Evolutionary conservation across 176 grass and related monocot species (phyloP), one percentile per base, ranked within the genome.

Genomic region (Carex myosuroides): DNA sequence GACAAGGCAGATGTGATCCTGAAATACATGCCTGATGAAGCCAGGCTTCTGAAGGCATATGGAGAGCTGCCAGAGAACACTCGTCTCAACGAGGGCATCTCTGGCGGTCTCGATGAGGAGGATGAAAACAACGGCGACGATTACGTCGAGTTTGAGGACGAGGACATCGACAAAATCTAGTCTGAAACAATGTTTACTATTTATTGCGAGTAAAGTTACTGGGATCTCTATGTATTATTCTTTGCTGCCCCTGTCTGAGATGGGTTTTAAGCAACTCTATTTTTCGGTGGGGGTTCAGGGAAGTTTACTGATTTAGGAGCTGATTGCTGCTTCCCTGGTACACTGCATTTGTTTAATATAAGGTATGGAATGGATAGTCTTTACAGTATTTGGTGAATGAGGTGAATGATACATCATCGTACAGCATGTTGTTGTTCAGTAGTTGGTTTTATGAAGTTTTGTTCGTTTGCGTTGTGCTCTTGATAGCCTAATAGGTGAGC

Each of bases 101-200:
- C 84, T 0, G 84, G 90, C 17, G 90, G 86, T 67, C 81, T 92
- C 10, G 88, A 92, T 54, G 90, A 87, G 85, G 87, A 92, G 12
- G 87, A 92, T 22, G 55, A 83, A 3, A 85, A 66, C 21, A 82
- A 81, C 0, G 85, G 85, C 0, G 90, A 92, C 30, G 90, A 87
- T 74, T 92, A 89, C 17, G 87, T 89, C 56, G 87, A 92, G 81
- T 92, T 89, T 68, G 88, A 92, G 82, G 90, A 89, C 54, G 85
- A 92, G 82, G 90, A 89, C 78, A 92, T 92, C 21, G 90, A 91
- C 80, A 91, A 91, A 85, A 91, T 91, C 64, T 88, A 46, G 41
- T 21, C 13, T 39, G 29, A 21, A 18, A 50, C 37, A 32, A 24
- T 60, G 17, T 73, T 59, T 12, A 54, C 70, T 65, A 60, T 88